phyloP scores from a whole-genome alignment of 345 rosid genomes.

The Hibiscus syriacus region DNA sequence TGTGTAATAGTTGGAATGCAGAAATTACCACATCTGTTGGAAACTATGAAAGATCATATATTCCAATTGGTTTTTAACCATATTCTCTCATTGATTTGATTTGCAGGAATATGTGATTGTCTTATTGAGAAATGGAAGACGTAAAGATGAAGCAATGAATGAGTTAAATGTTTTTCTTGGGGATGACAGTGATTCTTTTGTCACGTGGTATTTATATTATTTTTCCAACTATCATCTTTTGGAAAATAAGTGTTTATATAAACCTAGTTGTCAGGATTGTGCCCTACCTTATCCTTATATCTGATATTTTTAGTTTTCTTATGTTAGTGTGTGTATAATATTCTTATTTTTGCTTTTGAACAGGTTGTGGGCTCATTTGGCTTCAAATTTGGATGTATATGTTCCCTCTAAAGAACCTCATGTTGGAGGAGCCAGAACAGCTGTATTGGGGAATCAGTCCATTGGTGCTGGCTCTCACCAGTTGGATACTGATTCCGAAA shows the following conservation, averaged over 20 bases:
- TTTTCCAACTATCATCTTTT: background rate
- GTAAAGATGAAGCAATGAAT: slow-evolving; percentile 11
- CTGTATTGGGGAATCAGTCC: slow-evolving; percentile 21
- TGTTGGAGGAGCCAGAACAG: slow-evolving; percentile 20
- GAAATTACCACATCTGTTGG: background rate
- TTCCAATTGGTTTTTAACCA: background rate
- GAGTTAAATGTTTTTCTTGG: slow-evolving; percentile 78
- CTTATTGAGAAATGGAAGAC: slow-evolving; percentile 1
- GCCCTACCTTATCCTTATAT: background rate
- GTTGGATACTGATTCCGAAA: slow-evolving; percentile 41
- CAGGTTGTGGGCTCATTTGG: slow-evolving; percentile 98
- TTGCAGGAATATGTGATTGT: slow-evolving; percentile 7
- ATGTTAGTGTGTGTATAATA: background rate
- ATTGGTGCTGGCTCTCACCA: slow-evolving; percentile 22
- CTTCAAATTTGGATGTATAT: slow-evolving; percentile 55
- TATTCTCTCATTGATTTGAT: background rate
- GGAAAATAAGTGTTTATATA: background rate
- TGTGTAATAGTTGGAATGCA: background rate
- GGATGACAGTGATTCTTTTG: background rate
- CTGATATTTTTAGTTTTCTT: background rate
- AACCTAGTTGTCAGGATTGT: background rate
- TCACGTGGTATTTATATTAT: slow-evolving; percentile 16
- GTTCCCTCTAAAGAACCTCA: slow-evolving; percentile 33
- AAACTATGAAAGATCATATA: background rate
- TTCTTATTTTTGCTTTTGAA: slow-evolving; percentile 11